A percentile compares a stretch with the other conserved stretches of the same genome.
phyloP scores from a whole-genome alignment of 306 rosid species.

The Inga laurina region DNA sequence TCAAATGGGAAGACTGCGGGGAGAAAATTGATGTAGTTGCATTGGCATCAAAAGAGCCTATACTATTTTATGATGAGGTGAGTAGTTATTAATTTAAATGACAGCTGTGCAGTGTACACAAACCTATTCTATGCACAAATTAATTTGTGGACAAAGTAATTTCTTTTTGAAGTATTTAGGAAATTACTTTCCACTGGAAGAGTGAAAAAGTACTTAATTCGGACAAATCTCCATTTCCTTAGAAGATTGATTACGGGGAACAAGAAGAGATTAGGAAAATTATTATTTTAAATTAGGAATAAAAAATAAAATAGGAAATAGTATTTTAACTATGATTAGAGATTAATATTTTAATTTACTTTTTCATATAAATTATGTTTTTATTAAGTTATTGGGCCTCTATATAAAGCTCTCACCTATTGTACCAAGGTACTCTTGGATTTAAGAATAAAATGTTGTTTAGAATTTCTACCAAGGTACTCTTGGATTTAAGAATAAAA shows the following conservation, averaged over 20 bases:
- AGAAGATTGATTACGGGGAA: not conserved
- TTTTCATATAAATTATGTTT: not conserved
- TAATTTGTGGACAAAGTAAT: slow-evolving; percentile 9
- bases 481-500: not conserved
- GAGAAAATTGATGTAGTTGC: slow-evolving; percentile 81
- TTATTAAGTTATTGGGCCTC: not conserved
- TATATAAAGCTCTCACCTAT: not conserved
- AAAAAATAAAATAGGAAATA: not conserved
- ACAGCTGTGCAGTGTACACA: slow-evolving; percentile 11
- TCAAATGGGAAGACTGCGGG: slow-evolving; percentile 80
- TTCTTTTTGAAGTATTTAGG: slow-evolving; percentile 16
- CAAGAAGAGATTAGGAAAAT: not conserved
- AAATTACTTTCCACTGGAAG: not conserved
- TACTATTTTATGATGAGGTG: slow-evolving; percentile 96
- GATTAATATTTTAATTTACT: not conserved
- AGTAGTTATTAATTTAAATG: slow-evolving; percentile 44
- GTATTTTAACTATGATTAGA: not conserved
- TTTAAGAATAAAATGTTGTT: not conserved
- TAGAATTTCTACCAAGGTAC: not conserved
- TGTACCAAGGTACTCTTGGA: not conserved
- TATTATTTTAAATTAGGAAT: not conserved
- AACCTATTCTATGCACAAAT: not conserved
- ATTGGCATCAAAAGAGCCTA: slow-evolving; percentile 88
- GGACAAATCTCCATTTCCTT: not conserved
- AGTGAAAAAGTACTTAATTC: slow-evolving; percentile 2